phyloP scores from a whole-genome alignment of 768 basidiomycete species.

The Agrocybe chaxingu region DNA sequence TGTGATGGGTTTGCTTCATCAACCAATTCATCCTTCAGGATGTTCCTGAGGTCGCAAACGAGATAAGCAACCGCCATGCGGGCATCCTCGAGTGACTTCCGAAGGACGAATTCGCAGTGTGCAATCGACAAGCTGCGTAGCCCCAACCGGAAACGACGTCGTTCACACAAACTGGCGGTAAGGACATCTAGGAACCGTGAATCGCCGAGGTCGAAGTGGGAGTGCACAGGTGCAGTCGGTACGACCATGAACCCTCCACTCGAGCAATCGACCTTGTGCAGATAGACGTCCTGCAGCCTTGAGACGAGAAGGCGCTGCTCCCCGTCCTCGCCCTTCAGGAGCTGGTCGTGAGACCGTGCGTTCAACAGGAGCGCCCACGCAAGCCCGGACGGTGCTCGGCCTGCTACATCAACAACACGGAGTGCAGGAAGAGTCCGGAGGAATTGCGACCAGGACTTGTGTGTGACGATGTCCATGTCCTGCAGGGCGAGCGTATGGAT shows the following conservation, averaged over 20 bases:
- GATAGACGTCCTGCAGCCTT: constrained; percentile 32
- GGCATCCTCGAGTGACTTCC: constrained; percentile 21
- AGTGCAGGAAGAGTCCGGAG: constrained; percentile 27
- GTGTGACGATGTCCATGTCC: constrained; percentile 34
- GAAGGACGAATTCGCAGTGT: constrained; percentile 26
- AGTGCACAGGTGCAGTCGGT: constrained; percentile 26
- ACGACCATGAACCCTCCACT: constrained; percentile 39
- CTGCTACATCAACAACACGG: constrained; percentile 32
- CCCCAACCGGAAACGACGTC: constrained; percentile 22
- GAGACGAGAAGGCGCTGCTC: constrained; percentile 27
- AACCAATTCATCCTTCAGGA: constrained; percentile 22
- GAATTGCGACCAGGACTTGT: constrained; percentile 34
- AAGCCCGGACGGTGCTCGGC: constrained; percentile 35
- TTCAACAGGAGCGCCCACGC: constrained; percentile 38
- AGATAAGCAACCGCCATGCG: constrained; percentile 28
- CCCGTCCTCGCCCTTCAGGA: constrained; percentile 22
- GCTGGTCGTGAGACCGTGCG: constrained; percentile 25
- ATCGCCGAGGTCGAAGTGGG: constrained; percentile 34
- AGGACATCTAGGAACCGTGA: constrained; percentile 40
- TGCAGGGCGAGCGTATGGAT: constrained; percentile 33
- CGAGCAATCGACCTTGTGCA: constrained; percentile 35
- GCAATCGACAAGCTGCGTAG: constrained; percentile 35
- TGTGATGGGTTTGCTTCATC: constrained; percentile 17
- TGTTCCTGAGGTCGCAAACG: constrained; percentile 29
- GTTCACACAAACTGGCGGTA: constrained; percentile 25